A percentile compares a stretch with the other conserved stretches of the same genome.
These are phyloP conservation scores for Trametes punicea DNA, from an alignment of 768 basidiomycete species.

Conservation along the genomic window DNA sequence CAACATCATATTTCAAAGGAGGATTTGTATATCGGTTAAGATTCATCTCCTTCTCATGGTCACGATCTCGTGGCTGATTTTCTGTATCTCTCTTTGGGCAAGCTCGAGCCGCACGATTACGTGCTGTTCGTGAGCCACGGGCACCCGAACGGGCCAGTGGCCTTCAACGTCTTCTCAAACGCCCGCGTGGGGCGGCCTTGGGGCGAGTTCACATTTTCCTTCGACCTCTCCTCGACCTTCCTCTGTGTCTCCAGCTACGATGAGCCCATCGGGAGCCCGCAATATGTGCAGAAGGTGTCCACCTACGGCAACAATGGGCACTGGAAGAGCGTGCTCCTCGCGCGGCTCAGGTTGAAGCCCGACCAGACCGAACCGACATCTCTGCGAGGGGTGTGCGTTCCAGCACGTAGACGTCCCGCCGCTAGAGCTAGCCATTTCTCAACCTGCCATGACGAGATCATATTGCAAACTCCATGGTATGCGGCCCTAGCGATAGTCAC, in stretches of 20 bases:
- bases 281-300: conserved; percentile 52
- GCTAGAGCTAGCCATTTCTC: too few species aligned
- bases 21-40: conserved; percentile 34
- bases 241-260: conserved; percentile 46
- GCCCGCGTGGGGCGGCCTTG: conserved; percentile 56
- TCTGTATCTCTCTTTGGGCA: conserved; percentile 43
- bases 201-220: conserved; percentile 67
- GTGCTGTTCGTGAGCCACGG: conserved; percentile 72
- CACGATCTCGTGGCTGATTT: not conserved
- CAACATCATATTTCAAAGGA: conserved; percentile 34
- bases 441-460: too few species aligned
- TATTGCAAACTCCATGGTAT: too few species aligned
- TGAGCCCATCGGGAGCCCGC: conserved; percentile 27
- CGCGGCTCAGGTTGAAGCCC: conserved; percentile 61
- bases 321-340: conserved; percentile 61
- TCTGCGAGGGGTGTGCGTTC: too few species aligned
- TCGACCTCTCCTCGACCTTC: conserved; percentile 37
- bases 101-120: conserved; percentile 67
- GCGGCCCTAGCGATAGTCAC: too few species aligned
- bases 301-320: conserved; percentile 28
- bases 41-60: conserved; percentile 1
- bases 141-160: conserved; percentile 57
- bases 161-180: conserved; percentile 65
- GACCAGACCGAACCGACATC: conserved; percentile 57
- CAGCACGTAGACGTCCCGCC: not conserved